Evolutionary conservation across 768 basidiomycete species (phyloP).

Genomic region (Hygrocybe punicea): DNA sequence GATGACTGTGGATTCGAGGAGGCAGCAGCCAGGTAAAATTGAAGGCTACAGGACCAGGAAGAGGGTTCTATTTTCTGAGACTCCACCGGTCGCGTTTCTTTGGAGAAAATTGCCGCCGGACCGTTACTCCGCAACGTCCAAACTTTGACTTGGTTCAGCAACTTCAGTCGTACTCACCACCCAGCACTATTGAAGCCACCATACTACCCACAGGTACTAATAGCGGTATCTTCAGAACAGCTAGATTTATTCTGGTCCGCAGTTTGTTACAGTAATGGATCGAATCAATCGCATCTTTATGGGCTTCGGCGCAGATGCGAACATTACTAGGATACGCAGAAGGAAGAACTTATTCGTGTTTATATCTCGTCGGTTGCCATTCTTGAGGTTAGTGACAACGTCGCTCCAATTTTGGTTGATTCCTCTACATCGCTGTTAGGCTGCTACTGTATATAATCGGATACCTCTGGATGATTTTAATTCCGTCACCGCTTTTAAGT

Average conservation of each 20-base stretch:
- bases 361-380: slow-evolving; percentile 35
- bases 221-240: background rate
- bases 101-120: no score
- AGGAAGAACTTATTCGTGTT: slow-evolving; percentile 36
- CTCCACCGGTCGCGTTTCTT: background rate
- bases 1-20: background rate
- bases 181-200: no score
- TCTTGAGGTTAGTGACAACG: slow-evolving; percentile 35
- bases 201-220: background rate
- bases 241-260: background rate
- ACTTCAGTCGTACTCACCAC: no score
- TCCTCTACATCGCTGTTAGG: slow-evolving; percentile 37
- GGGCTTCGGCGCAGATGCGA: slow-evolving; percentile 21
- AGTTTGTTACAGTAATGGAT: background rate
- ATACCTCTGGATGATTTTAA: slow-evolving; percentile 76
- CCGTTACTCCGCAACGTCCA: no score
- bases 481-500: slow-evolving; percentile 66
- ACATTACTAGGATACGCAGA: slow-evolving; percentile 44
- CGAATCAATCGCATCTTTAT: slow-evolving; percentile 24
- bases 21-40: slow-evolving; percentile 4
- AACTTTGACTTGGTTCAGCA: no score
- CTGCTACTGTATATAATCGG: slow-evolving; percentile 57
- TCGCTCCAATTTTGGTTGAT: background rate
- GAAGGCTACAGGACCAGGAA: no score
- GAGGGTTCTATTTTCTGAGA: no score